These are phyloP conservation scores for Grosmannia huntii DNA, from an alignment of 2,329 filamentous ascomycete genomes.

Conservation along the genomic window DNA sequence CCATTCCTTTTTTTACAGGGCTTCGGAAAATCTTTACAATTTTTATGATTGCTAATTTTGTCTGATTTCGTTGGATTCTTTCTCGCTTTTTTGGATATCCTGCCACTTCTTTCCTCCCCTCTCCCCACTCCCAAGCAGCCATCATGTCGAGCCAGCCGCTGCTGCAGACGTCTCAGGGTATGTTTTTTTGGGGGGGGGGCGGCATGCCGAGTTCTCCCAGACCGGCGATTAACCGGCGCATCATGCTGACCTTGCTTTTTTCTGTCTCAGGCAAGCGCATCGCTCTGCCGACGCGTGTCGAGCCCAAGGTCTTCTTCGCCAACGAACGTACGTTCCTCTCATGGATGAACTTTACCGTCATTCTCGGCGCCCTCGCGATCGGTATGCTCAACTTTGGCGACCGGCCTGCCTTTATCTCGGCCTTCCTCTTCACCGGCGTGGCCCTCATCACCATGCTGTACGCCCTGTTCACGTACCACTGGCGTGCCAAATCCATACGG, in stretches of 20 bases:
- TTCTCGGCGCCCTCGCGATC: slow-evolving; percentile 90
- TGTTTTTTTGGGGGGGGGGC: slow-evolving; percentile 13
- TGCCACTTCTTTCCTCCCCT: slow-evolving; percentile 6
- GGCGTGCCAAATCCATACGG: slow-evolving; percentile 86
- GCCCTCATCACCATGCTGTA: slow-evolving; percentile 94
- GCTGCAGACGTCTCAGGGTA: slow-evolving; percentile 86
- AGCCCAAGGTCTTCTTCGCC: slow-evolving; percentile 99
- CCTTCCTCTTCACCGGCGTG: slow-evolving; percentile 85
- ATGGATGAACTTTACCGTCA: slow-evolving; percentile 99
- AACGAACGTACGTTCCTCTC: slow-evolving; percentile 98
- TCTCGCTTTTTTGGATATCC: background rate
- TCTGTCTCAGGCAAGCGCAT: slow-evolving; percentile 77
- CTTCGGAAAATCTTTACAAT: no score
- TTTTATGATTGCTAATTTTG: no score
- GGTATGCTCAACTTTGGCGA: slow-evolving; percentile 98
- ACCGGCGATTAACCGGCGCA: background rate
- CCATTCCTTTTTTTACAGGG: background rate
- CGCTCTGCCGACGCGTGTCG: slow-evolving; percentile 91
- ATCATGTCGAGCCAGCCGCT: slow-evolving; percentile 93
- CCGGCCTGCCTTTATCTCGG: slow-evolving; percentile 82
- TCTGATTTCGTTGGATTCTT: background rate
- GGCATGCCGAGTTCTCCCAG: background rate
- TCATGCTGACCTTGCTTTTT: slow-evolving; percentile 4
- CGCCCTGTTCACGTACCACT: slow-evolving; percentile 89
- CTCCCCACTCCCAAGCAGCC: background rate